These are phyloP conservation scores for Phallus indusiatus DNA, from an alignment of 768 basidiomycete species.

Conservation along the genomic window DNA sequence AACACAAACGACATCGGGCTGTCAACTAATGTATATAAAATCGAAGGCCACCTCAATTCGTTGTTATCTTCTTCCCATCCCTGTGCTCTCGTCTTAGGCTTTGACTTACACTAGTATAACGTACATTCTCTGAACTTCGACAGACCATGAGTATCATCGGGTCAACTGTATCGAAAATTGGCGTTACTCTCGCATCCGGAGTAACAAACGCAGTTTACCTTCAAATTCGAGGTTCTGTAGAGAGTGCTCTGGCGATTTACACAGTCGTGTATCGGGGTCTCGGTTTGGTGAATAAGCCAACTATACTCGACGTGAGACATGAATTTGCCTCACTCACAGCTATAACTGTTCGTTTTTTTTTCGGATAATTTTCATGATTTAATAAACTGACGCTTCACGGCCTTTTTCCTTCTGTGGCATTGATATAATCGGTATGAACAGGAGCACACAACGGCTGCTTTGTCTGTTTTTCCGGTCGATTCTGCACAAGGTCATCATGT, in stretches of 20 bases:
- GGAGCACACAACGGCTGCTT: neutral
- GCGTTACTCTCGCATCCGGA: neutral
- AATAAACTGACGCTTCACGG: neutral
- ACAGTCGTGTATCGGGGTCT: neutral
- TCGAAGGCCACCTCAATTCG: too few species aligned
- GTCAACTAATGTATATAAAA: too few species aligned
- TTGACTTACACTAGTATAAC: too few species aligned
- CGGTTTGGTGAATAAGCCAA: neutral
- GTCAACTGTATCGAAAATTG: too few species aligned
- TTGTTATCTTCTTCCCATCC: too few species aligned
- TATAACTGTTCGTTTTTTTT: neutral
- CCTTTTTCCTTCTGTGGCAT: neutral
- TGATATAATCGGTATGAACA: neutral
- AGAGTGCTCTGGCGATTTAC: neutral
- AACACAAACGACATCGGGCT: too few species aligned
- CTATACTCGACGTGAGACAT: neutral
- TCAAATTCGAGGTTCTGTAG: neutral
- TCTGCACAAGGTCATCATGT: neutral
- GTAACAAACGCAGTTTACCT: neutral
- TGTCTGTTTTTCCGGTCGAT: neutral
- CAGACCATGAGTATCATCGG: too few species aligned
- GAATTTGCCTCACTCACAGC: neutral
- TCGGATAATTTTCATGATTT: neutral
- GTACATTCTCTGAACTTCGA: too few species aligned
- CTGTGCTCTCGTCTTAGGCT: too few species aligned